Evolutionary conservation across 2,329 filamentous ascomycete species (phyloP).

Genomic region (Scedosporium aurantiacum): DNA sequence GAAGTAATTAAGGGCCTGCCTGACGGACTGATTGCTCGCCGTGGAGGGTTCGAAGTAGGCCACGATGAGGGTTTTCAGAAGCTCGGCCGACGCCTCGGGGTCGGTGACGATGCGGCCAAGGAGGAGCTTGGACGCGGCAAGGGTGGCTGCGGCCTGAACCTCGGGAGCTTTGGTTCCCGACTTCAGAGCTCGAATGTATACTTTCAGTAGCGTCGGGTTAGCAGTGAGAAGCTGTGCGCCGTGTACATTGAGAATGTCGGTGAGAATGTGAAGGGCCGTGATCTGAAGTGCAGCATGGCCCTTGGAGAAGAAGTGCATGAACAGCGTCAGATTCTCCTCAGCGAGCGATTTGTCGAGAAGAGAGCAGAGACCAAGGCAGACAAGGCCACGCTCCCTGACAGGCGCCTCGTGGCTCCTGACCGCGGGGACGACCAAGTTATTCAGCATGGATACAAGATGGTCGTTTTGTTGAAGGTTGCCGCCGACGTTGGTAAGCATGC

Average conservation of each 20-base stretch:
- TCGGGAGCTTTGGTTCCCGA: conserved; percentile 56
- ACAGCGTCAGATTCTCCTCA: conserved; percentile 81
- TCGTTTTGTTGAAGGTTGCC: conserved; percentile 81
- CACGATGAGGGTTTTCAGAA: conserved; percentile 76
- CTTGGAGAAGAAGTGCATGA: conserved; percentile 92
- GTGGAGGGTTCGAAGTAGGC: conserved; percentile 86
- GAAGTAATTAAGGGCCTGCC: conserved; percentile 87
- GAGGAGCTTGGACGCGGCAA: conserved; percentile 76
- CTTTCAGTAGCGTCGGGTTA: conserved; percentile 64
- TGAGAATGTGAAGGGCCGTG: conserved; percentile 81
- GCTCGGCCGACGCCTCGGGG: conserved; percentile 51
- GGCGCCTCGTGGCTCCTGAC: conserved; percentile 88
- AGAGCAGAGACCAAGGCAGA: conserved; percentile 84
- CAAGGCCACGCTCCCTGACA: conserved; percentile 78
- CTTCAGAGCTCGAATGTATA: conserved; percentile 75
- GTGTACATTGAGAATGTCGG: conserved; percentile 85
- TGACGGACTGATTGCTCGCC: conserved; percentile 65
- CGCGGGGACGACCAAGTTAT: conserved; percentile 90
- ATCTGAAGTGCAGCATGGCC: conserved; percentile 84
- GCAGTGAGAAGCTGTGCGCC: conserved; percentile 63
- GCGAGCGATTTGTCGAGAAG: conserved; percentile 85
- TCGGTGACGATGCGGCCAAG: conserved; percentile 70
- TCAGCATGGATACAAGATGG: conserved; percentile 92
- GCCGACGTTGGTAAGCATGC: conserved; percentile 88
- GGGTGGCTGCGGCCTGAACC: conserved; percentile 71